Conservation (phyloP, 192 early-diverging fungal species). For the Gaertneriomyces sp. region DNA sequence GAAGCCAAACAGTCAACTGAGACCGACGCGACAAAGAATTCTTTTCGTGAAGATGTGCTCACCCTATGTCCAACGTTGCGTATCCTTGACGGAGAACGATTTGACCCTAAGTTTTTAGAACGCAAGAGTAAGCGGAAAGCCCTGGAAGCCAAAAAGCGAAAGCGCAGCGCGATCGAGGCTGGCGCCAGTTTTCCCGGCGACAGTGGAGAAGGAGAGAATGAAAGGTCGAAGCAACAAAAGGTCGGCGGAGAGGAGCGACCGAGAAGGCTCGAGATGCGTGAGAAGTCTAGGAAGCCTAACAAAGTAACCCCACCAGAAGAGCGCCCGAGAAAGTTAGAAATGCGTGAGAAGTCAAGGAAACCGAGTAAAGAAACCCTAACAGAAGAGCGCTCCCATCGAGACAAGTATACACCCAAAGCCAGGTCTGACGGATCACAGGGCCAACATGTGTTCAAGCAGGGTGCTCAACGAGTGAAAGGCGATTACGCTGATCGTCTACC, state of each 20-base stretch:
- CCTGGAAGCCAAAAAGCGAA: slow-evolving; percentile 32
- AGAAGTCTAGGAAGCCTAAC: not conserved
- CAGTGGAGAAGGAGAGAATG: not conserved
- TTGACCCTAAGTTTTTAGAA: slow-evolving; percentile 69
- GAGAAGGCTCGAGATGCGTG: not conserved
- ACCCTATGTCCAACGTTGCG: slow-evolving; percentile 59
- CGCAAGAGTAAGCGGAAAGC: slow-evolving; percentile 61
- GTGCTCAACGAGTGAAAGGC: too few relatives aligned
- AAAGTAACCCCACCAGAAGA: not conserved
- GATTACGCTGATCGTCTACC: too few relatives aligned
- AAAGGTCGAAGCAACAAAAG: not conserved
- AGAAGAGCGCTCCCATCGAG: not conserved
- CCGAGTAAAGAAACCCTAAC: not conserved
- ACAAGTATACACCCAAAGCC: not conserved
- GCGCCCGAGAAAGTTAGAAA: too few relatives aligned
- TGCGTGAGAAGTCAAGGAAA: too few relatives aligned
- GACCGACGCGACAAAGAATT: slow-evolving; percentile 5
- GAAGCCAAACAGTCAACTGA: slow-evolving; percentile 36
- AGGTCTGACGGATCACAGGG: too few relatives aligned
- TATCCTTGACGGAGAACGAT: slow-evolving; percentile 70
- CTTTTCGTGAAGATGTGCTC: slow-evolving; percentile 42
- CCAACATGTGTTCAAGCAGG: too few relatives aligned
- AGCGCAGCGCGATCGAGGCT: not conserved
- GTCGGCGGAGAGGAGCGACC: not conserved
- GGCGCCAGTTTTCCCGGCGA: not conserved